These are phyloP conservation scores for Helotiales sp. DNA, from an alignment of 2,329 filamentous ascomycete species.

Conservation along the genomic window DNA sequence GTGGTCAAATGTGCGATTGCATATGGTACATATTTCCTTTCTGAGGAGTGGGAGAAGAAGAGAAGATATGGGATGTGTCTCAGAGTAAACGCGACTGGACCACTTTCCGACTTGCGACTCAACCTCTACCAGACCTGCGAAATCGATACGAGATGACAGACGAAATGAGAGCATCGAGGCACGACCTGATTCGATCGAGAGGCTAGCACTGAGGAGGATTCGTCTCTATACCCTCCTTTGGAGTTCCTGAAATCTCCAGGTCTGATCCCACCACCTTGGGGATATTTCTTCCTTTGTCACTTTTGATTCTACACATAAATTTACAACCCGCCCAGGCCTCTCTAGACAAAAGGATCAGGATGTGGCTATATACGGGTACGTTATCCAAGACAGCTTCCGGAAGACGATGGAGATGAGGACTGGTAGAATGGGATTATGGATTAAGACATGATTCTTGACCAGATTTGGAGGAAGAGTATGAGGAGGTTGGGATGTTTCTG, in stretches of 20 bases:
- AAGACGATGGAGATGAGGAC: too few relatives aligned
- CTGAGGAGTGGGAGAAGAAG: not conserved
- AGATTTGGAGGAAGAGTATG: not conserved
- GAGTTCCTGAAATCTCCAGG: not conserved
- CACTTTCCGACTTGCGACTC: too few relatives aligned
- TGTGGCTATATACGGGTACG: slow-evolving; percentile 15
- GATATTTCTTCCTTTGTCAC: not conserved
- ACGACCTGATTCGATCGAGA: too few relatives aligned
- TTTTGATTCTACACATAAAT: slow-evolving; percentile 18
- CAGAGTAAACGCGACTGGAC: not conserved
- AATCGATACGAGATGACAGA: not conserved
- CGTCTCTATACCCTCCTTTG: not conserved
- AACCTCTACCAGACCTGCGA: not conserved
- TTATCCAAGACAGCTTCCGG: too few relatives aligned
- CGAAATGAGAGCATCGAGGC: too few relatives aligned
- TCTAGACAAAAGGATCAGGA: not conserved
- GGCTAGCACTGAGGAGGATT: not conserved
- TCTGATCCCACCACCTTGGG: too few relatives aligned
- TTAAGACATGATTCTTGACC: not conserved
- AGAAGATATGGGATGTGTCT: not conserved
- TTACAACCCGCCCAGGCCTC: not conserved
- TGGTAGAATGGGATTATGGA: not conserved
- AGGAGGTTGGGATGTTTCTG: not conserved
- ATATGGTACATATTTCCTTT: slow-evolving; percentile 15
- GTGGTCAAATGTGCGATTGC: slow-evolving; percentile 4